A percentile compares a stretch with the other conserved stretches of the same genome.
These are phyloP conservation scores for Trametes cubensis DNA, from an alignment of 768 basidiomycete genomes.

Conservation along the genomic window DNA sequence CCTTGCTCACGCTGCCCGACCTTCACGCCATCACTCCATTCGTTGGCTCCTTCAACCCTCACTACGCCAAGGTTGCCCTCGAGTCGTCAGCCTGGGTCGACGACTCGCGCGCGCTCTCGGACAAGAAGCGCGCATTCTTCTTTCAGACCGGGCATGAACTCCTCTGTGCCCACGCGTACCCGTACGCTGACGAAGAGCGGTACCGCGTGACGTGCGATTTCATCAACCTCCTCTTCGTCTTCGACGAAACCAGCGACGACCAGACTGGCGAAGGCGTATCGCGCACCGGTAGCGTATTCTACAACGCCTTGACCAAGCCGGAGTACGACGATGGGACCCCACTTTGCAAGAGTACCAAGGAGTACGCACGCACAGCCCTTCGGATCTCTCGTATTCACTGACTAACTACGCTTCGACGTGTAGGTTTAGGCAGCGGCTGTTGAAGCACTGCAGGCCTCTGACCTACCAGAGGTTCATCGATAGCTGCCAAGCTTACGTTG, in stretches of 20 bases:
- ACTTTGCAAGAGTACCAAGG: constrained; percentile 60
- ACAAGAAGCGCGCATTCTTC: constrained; percentile 64
- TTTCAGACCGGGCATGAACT: constrained; percentile 62
- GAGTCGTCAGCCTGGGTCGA: constrained; percentile 67
- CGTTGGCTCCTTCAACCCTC: constrained; percentile 54
- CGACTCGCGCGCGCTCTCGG: constrained; percentile 58
- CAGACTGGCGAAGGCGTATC: constrained; percentile 59
- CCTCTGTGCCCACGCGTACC: constrained; percentile 60
- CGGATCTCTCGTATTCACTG: neutral
- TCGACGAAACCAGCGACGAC: constrained; percentile 72
- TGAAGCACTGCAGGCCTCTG: constrained; percentile 46
- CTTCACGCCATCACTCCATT: constrained; percentile 50
- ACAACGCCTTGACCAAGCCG: constrained; percentile 54
- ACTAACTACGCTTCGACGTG: constrained; percentile 2
- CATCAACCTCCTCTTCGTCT: constrained; percentile 64
- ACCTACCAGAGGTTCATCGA: constrained; percentile 52
- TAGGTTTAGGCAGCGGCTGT: constrained; percentile 58
- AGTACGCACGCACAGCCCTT: constrained; percentile 47
- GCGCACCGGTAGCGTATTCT: constrained; percentile 54
- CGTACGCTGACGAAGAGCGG: constrained; percentile 57
- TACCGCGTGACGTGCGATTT: constrained; percentile 66
- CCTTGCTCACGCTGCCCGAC: constrained; percentile 55
- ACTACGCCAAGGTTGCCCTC: constrained; percentile 56
- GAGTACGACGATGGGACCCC: constrained; percentile 58
- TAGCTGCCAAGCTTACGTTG: constrained; percentile 57